Evolutionary conservation across 1,284 basidiomycete species (phyloP).

Genomic region (Cutaneotrichosporon cyanovorans): DNA sequence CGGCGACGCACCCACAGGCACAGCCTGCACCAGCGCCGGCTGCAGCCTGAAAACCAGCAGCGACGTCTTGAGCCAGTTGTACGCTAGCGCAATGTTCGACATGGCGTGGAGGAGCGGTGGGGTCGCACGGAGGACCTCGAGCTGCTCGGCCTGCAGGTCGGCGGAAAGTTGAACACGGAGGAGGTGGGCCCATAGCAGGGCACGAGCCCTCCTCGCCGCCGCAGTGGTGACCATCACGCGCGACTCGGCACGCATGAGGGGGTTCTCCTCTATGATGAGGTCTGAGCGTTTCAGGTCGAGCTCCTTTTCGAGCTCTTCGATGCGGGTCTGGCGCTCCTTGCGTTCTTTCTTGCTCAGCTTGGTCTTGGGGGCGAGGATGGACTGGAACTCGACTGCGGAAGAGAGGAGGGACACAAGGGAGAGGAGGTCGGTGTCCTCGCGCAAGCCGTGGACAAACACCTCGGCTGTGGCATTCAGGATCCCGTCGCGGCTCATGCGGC

Average conservation of each 20-base stretch:
- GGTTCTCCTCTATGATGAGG: slow-evolving; percentile 29
- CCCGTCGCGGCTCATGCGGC: slow-evolving; percentile 86
- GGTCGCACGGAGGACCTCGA: slow-evolving; percentile 58
- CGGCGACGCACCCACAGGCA: slow-evolving; percentile 54
- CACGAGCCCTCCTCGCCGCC: slow-evolving; percentile 53
- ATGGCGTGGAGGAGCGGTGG: slow-evolving; percentile 73
- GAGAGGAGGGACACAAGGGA: slow-evolving; percentile 70
- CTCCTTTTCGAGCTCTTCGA: slow-evolving; percentile 56
- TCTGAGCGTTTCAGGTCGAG: slow-evolving; percentile 52
- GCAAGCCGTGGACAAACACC: slow-evolving; percentile 77
- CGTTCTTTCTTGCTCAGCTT: slow-evolving; percentile 42
- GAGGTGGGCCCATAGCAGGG: slow-evolving; percentile 79
- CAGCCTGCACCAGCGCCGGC: slow-evolving; percentile 75
- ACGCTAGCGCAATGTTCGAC: slow-evolving; percentile 72
- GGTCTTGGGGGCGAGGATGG: slow-evolving; percentile 28
- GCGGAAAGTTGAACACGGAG: slow-evolving; percentile 62
- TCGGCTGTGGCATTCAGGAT: slow-evolving; percentile 77
- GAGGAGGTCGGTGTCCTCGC: slow-evolving; percentile 68
- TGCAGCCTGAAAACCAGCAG: slow-evolving; percentile 74
- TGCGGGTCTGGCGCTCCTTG: slow-evolving; percentile 45
- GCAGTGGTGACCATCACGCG: slow-evolving; percentile 29
- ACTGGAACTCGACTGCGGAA: slow-evolving; percentile 59
- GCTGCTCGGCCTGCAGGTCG: slow-evolving; percentile 61
- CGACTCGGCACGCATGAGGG: slow-evolving; percentile 28
- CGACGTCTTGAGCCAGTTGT: slow-evolving; percentile 84